A percentile compares a stretch with the other conserved stretches of the same genome.
phyloP scores from a whole-genome alignment of 495 filamentous ascomycete genomes.

The Hypomontagnella monticulosa region DNA sequence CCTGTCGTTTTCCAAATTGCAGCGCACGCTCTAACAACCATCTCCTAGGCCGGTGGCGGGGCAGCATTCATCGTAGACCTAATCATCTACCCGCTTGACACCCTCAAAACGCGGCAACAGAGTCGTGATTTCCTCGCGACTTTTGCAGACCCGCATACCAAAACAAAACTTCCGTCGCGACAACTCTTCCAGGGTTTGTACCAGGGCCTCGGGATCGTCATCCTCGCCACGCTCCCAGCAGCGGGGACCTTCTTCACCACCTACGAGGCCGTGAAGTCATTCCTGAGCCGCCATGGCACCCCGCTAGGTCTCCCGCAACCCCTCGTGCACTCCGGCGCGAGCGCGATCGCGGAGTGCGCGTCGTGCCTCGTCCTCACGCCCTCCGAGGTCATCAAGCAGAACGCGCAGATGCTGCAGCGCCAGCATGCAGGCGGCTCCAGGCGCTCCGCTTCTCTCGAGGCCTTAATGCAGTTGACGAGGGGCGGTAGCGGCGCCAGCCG shows the following conservation, averaged over 20 bases:
- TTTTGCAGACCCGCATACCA: conserved; percentile 65
- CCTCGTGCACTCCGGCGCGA: conserved; percentile 74
- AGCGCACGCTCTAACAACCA: conserved; percentile 3
- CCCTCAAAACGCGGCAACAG: conserved; percentile 86
- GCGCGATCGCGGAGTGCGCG: conserved; percentile 77
- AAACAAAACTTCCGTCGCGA: conserved; percentile 57
- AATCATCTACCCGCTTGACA: conserved; percentile 84
- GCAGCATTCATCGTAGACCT: conserved; percentile 84
- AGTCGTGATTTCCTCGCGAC: conserved; percentile 70
- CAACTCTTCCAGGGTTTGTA: conserved; percentile 80
- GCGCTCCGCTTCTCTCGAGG: conserved; percentile 54
- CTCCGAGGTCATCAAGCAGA: conserved; percentile 92
- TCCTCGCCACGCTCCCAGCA: conserved; percentile 86
- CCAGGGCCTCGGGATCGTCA: conserved; percentile 87
- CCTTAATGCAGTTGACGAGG: conserved; percentile 50
- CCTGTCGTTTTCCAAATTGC: background rate
- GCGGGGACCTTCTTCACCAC: conserved; percentile 91
- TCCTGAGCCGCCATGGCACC: conserved; percentile 47
- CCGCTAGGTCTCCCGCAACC: conserved; percentile 65
- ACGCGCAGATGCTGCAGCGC: conserved; percentile 75
- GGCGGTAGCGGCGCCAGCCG: conserved; percentile 43
- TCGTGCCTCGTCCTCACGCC: conserved; percentile 88
- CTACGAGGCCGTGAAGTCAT: conserved; percentile 78
- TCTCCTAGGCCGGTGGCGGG: conserved; percentile 75
- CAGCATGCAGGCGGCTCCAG: conserved; percentile 20